Evolutionary conservation across 1,284 basidiomycete species (phyloP), one percentile per base, ranked within the genome.

Genomic region (Sporisorium graminicola): DNA sequence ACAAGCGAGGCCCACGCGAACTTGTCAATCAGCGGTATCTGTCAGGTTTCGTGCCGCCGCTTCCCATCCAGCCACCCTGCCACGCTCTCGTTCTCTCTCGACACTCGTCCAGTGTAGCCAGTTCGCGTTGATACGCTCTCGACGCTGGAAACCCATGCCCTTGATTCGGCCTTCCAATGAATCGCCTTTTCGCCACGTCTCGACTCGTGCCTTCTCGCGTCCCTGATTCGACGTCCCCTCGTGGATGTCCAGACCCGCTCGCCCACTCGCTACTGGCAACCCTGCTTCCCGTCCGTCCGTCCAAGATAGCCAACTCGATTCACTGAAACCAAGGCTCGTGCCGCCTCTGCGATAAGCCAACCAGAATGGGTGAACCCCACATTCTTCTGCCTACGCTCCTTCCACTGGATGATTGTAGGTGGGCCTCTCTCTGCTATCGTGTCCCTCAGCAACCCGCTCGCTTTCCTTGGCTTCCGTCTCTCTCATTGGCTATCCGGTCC

Each of bases 401-500:
- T 8, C 2, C 37, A 2, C 37, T 40, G 65, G 50, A 54, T 53
- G 40, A 43, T 20, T 43, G 40, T 43, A n/a, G 5, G 40, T 9
- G 40, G 5, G 40, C n/a, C 14, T 55, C 18, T 16, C 40, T 35
- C 54, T 27, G 62, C 62, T 70, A 70, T 70, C 68, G 35, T 50
- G 12, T 22, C 46, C 56, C 42, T 22, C 16, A 54, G 14, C 35
- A 14, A 40, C 37, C 13, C 37, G 16, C 37, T 40, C 16, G 37
- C 16, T 40, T 16, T 40, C 33, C 33, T 35, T 16, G 37, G 18
- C 5, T 33, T 18, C 20, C 29, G 27, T 14, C 26, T 43, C 8
- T 65, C 63, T 59, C 59, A 71, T 71, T 65, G 63, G 69, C 56
- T 62, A 20, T 46, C 69, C 59, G 56, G 50, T 61, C 54, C 62